Evolutionary conservation across 164 flowering plant species (phyloP), one percentile per base, ranked within the genome.

Genomic region (Macadamia tetraphylla): DNA sequence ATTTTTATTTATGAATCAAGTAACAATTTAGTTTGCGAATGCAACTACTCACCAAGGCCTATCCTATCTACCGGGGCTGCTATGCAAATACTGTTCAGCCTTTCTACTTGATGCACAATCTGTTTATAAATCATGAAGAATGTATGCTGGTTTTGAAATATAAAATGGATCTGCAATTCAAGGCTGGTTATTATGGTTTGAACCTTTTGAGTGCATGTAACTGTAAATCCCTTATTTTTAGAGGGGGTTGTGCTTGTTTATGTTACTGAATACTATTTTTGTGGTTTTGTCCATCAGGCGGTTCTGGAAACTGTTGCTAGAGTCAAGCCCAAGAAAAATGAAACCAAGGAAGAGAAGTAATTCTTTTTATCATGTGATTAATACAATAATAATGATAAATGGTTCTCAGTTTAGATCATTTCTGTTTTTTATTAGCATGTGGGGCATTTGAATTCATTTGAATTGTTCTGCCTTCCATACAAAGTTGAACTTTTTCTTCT

Each of bases 301-400:
- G 90, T 85, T 73, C 67, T 92, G 86, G 98, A 92, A 81, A 92
- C 98, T 66, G 98, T 92, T 67, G 98, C 98, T 58, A 86, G 98
- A 83, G 91, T 90, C 51, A 92, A 82, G 82, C 11, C 88, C 71
- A 92, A 90, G 87, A 92, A 90, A 82, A 92, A 92, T 83, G 98
- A 92, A 32, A 86, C 96, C 29, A 88, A 90, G 66, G 92, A 87
- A 81, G 96, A 87, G 65, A 90, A 90, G 96, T 90, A 90, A 62
- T 74, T 71, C 40, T 68, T 71, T 77, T 60, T 67, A 53, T 44
- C 60, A 42, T 53, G 61, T 17, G 46, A 62, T 60, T 15, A 70
- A 46, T 43, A 43, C 9, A 59, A 51, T 58, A 30, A 18, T 29
- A 29, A 29, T 66, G 11, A 18, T 63, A 17, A 60, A 57, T 46